These are phyloP conservation scores for Linum tenue DNA, from an alignment of 345 rosid genomes.

Conservation along the genomic window DNA sequence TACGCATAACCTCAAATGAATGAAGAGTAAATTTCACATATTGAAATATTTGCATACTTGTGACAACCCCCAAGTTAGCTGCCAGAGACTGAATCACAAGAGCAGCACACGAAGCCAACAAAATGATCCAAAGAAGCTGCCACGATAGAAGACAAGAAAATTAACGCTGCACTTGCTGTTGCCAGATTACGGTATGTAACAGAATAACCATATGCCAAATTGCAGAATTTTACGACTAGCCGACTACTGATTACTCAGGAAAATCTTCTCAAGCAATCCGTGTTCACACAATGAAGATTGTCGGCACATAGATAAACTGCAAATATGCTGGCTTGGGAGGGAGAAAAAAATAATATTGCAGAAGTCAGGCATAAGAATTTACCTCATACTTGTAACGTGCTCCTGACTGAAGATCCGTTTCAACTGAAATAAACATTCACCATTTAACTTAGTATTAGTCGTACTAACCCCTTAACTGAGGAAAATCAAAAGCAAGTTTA, in stretches of 20 bases:
- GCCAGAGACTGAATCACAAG: constrained; percentile 83
- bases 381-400: constrained; percentile 83
- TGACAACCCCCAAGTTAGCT: constrained; percentile 94
- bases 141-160: not conserved
- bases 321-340: not conserved
- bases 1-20: not conserved
- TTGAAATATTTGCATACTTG: constrained; percentile 34
- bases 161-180: too few species aligned
- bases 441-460: constrained; percentile 7
- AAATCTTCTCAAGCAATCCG: not conserved
- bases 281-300: not conserved
- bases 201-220: too few species aligned
- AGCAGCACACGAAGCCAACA: constrained; percentile 90
- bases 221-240: not conserved
- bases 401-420: constrained; percentile 93
- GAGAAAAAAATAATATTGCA: not conserved
- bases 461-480: constrained; percentile 6
- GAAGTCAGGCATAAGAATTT: constrained; percentile 10
- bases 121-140: constrained; percentile 90
- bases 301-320: not conserved
- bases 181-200: not conserved
- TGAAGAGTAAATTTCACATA: not conserved
- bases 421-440: constrained; percentile 48
- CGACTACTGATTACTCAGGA: not conserved
- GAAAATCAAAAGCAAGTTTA: not conserved